Conservation (phyloP, 257 asterid genomes). For the Ligustrum vulgare region DNA sequence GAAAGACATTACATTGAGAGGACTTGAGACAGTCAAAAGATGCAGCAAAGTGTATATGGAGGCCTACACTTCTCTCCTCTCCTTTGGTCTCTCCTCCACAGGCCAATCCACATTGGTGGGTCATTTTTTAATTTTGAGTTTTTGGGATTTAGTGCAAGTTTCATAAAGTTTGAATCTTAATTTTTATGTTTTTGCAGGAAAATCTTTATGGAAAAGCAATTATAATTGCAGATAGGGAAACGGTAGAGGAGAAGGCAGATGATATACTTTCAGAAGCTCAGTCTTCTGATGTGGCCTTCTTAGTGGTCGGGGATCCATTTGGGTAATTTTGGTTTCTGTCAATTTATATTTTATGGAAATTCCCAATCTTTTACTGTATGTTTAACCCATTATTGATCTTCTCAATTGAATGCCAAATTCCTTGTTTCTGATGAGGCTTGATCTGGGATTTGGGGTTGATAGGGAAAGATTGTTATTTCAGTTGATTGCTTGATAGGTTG, state of each 20-base stretch:
- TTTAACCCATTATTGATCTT: not conserved
- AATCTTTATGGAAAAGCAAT: constrained; percentile 68
- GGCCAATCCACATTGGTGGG: constrained; percentile 73
- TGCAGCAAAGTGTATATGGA: constrained; percentile 76
- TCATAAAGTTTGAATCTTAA: constrained; percentile 25
- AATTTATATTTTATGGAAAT: not conserved
- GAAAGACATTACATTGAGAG: constrained; percentile 78
- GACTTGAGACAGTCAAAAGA: constrained; percentile 77
- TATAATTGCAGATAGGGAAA: constrained; percentile 73
- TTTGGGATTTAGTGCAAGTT: constrained; percentile 7
- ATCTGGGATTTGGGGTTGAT: too few species aligned
- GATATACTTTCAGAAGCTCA: constrained; percentile 72
- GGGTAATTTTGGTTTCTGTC: constrained; percentile 44
- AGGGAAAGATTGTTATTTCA: too few species aligned
- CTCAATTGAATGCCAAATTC: not conserved
- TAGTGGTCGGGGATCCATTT: constrained; percentile 96
- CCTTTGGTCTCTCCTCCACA: constrained; percentile 71
- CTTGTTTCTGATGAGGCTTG: too few species aligned
- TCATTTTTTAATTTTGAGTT: not conserved
- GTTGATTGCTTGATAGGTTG: too few species aligned
- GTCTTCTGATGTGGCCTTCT: constrained; percentile 73
- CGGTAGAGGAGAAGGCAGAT: constrained; percentile 88
- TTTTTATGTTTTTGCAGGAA: constrained; percentile 48
- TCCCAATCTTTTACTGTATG: not conserved
- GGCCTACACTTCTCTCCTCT: constrained; percentile 94